phyloP scores from a whole-genome alignment of 805 yeast species.

The Spathaspora boniae region DNA sequence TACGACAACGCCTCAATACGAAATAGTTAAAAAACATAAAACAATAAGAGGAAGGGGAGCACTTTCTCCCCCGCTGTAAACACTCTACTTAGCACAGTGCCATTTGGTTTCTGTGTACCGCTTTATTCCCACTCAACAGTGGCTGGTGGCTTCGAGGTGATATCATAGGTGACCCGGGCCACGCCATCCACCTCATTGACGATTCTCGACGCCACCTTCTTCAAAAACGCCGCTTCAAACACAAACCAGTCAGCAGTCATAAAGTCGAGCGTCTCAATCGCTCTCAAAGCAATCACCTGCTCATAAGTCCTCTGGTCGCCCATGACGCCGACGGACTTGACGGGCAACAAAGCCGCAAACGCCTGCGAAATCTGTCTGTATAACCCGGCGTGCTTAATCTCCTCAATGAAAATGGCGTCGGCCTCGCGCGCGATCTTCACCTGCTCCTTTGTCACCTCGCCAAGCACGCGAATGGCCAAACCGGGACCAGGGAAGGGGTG shows the following conservation, averaged over 20 bases:
- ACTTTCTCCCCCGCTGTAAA: neutral
- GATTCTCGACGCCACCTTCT: slow-evolving; percentile 90
- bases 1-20: slow-evolving; percentile 30
- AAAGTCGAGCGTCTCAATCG: slow-evolving; percentile 95
- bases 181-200: slow-evolving; percentile 99
- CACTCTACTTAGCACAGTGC: too few species aligned
- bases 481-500: slow-evolving; percentile 99
- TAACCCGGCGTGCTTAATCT: slow-evolving; percentile 88
- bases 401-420: slow-evolving; percentile 92
- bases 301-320: slow-evolving; percentile 99
- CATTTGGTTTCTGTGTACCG: too few species aligned
- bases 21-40: neutral
- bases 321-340: slow-evolving; percentile 98
- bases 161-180: slow-evolving; percentile 97
- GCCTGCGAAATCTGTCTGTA: slow-evolving; percentile 95
- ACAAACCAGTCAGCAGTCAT: slow-evolving; percentile 99
- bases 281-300: slow-evolving; percentile 98
- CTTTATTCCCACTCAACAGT: slow-evolving; percentile 98
- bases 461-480: slow-evolving; percentile 95
- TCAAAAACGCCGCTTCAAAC: slow-evolving; percentile 88
- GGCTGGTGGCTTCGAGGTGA: slow-evolving; percentile 99
- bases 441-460: slow-evolving; percentile 92
- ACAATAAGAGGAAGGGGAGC: neutral
- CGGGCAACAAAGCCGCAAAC: slow-evolving; percentile 94
- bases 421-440: slow-evolving; percentile 97